Evolutionary conservation across 306 rosid species (phyloP), one percentile per base, ranked within the genome.

Genomic region (Inga laurina): DNA sequence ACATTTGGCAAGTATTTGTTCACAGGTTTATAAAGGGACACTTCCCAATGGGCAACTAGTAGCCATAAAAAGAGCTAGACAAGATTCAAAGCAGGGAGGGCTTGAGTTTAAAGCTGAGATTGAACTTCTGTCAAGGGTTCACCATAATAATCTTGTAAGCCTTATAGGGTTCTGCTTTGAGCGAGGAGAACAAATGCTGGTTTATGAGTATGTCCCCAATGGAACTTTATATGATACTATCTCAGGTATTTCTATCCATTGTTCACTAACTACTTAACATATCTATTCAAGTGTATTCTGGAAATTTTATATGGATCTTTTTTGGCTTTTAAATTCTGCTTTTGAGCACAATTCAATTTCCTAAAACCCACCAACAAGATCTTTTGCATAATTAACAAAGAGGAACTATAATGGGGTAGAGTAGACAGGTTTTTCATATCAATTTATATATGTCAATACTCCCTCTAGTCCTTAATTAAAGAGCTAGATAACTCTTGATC

Each of bases 71-170:
- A 78, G 90, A 82, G 86, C 93, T 66, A 79, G 67, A 76, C 81
- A 30, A 30, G 97, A 86, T 64, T 88, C 97, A 14, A 75, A 32
- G 87, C 94, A 90, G 66, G 91, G 90, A 16, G 88, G 46, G 24
- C 56, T 66, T 39, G 87, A 92, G 83, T 92, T 92, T 83, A 92
- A 80, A 79, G 85, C 88, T 15, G 97, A 92, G 85, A 87, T 92
- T 76, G 97, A 90, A 81, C 92, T 92, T 24, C 90, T 92, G 57
- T 92, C 97, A 35, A 87, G 97, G 81, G 94, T 88, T 45, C 97
- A 92, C 65, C 97, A 92, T 75, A 92, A 77, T 76, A 92, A 92
- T 82, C 89, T 92, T 21, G 94, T 92, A 34, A 71, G 78, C 80
- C 93, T 92, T 19, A 18, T 89, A 35, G 97, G 97, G 19, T 92